A percentile compares a stretch with the other conserved stretches of the same genome.
phyloP scores from a whole-genome alignment of 768 basidiomycete genomes.

The Tulasnella sp. region DNA sequence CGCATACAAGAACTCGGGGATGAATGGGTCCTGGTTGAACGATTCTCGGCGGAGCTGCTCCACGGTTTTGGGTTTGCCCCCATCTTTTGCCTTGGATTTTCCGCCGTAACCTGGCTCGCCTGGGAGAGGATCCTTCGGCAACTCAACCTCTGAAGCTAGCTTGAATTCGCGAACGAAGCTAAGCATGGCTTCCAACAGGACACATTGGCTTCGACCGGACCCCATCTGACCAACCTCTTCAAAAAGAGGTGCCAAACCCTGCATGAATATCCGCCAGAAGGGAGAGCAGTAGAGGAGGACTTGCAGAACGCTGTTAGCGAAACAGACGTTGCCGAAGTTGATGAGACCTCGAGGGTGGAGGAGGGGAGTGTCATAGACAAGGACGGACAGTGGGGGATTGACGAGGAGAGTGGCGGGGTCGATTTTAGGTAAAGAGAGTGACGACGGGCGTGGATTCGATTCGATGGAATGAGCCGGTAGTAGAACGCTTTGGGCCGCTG shows the following conservation, averaged over 20 bases:
- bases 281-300: slow-evolving; percentile 84
- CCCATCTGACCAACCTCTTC: slow-evolving; percentile 27
- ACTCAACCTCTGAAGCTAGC: slow-evolving; percentile 23
- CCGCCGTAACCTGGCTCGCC: slow-evolving; percentile 38
- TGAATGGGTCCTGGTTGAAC: slow-evolving; percentile 60
- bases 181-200: slow-evolving; percentile 35
- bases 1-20: slow-evolving; percentile 83
- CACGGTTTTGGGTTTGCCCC: slow-evolving; percentile 15
- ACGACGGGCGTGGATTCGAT: background rate
- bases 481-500: background rate
- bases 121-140: slow-evolving; percentile 26
- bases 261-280: slow-evolving; percentile 69
- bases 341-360: slow-evolving; percentile 77
- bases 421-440: slow-evolving; percentile 16
- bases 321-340: slow-evolving; percentile 97
- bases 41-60: slow-evolving; percentile 14
- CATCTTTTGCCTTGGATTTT: slow-evolving; percentile 17
- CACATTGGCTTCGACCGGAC: slow-evolving; percentile 16
- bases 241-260: slow-evolving; percentile 24
- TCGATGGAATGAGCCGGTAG: slow-evolving; percentile 2
- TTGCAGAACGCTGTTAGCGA: slow-evolving; percentile 92
- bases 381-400: slow-evolving; percentile 9
- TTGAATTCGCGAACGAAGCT: slow-evolving; percentile 76
- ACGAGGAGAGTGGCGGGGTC: slow-evolving; percentile 16
- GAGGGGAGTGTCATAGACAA: slow-evolving; percentile 33